Evolutionary conservation across 1,284 basidiomycete genomes (phyloP), one percentile per base, ranked within the genome.

Genomic region (Kalmanozyma brasiliensis): DNA sequence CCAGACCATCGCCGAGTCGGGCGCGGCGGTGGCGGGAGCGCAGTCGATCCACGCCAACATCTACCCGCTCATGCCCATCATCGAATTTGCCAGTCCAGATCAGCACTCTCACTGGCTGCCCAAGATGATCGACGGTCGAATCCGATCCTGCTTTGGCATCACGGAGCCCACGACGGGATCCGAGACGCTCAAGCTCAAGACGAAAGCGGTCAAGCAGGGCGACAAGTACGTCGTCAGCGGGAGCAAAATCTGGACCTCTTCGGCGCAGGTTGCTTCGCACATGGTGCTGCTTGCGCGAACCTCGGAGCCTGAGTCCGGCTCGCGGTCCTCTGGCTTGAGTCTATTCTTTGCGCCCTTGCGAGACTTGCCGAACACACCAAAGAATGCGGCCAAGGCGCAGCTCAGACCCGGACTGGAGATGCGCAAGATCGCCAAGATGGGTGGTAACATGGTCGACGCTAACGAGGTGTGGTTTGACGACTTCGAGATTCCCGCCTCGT

Each of bases 1-100:
- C 35, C 82, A 83, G 52, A 84, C 82, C 33, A 83, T 84, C 38
- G 71, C 82, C 16, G 82, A 84, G 48, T 77, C 73, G 7, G 83
- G 83, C 9, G 82, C 62, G 0, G 57, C 63, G 9, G 44, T 73
- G 5, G 61, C 70, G 0, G 70, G 70, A 4, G 70, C 69, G 2
- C 73, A 75, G 42, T 67, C 62, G 24, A 73, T 75, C 41, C 73
- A 75, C 16, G 73, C 73, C 24, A 76, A 76, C 56, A 63, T 76
- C 45, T 76, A 76, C 38, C 73, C 73, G 9, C 33, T 76, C 16
- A 74, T 72, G 71, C 71, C 67, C 0, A 57, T 76, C 38, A 66
- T 76, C 35, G 66, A 73, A 33, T 73, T 75, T 46, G 79, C 67
- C 48, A 64, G 56, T 47, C 53, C 48, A 20, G 57, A 46, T 45